Base-by-base conservation (phyloP, 768 basidiomycete genomes). In the Agrocybe pediades region DNA sequence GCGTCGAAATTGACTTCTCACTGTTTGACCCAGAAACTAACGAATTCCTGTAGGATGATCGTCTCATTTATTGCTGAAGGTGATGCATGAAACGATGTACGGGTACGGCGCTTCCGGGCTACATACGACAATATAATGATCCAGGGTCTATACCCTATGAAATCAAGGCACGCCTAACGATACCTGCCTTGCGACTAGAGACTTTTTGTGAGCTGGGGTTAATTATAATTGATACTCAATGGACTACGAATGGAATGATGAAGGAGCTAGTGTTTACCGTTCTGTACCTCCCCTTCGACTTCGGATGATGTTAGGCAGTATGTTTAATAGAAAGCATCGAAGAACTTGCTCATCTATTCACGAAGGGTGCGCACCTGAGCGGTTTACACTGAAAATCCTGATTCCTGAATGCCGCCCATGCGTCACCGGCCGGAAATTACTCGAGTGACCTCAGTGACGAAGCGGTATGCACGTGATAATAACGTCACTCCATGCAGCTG, bases 21-120 rank as follows among this genome's bases (percentile, higher is more conserved):
- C 36, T 25, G 40, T 21, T 20, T 61, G n/a, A n/a, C n/a, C n/a
- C n/a, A n/a, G n/a, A 24, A 54, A 17, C 23, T 47, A 13, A 52
- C 51, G 6, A 16, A 45, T 19, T 20, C 7, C 42, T 42, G 17
- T 46, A 91, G 89, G 63, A 91, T 92, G 89, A 91, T 92, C 61
- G 87, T 87, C 45, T 87, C 87, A 13, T 85, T 92, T 65, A 88
- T 92, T 64, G 85, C 88, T 48, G 87, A 87, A 58, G 83, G 79
- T 62, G 84, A 85, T 67, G 80, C 66, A 61, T 66, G 56, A 62
- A 40, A 51, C 30, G 30, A 1, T 20, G 21, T 27, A 29, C 40
- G 25, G 41, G 17, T 26, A 20, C 46, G n/a, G n/a, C n/a, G n/a
- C n/a, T n/a, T n/a, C n/a, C n/a, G n/a, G n/a, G n/a, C n/a, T 21